phyloP scores from a whole-genome alignment of 2,329 filamentous ascomycete species.

The Epichloe sibirici region DNA sequence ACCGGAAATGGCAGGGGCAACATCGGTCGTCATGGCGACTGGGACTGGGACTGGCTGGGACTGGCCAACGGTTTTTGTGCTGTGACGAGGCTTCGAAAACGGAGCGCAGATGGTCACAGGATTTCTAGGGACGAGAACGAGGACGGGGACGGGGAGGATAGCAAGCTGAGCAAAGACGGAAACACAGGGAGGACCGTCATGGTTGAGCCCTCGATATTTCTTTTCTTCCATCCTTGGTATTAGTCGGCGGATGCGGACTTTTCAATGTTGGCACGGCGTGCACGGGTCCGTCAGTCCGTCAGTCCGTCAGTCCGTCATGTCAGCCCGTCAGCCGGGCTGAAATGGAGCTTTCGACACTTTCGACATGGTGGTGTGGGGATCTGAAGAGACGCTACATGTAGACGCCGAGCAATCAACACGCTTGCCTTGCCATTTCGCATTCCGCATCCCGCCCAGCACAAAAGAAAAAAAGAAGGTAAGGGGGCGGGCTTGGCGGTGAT shows the following conservation, averaged over 20 bases:
- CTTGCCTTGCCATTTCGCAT: not conserved
- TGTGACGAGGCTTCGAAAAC: not conserved
- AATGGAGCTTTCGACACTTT: not conserved
- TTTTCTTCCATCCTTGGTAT: not conserved
- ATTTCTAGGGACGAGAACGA: not conserved
- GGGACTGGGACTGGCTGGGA: too few relatives aligned
- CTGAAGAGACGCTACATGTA: too few relatives aligned
- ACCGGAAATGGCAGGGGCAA: conserved; percentile 9
- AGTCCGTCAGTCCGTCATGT: not conserved
- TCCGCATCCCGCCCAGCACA: not conserved
- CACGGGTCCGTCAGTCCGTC: not conserved
- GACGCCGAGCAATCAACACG: not conserved
- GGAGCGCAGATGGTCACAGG: not conserved
- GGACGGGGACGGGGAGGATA: too few relatives aligned
- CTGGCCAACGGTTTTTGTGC: not conserved
- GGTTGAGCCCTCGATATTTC: too few relatives aligned
- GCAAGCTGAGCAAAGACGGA: not conserved
- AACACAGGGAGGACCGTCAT: not conserved
- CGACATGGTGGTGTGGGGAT: conserved; percentile 2
- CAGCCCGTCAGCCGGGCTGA: not conserved
- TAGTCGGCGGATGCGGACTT: not conserved
- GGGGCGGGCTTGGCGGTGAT: not conserved
- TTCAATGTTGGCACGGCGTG: not conserved
- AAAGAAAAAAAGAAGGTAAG: not conserved
- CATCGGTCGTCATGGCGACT: conserved; percentile 15